Percentiles rank a stretch among this genome's conserved stretches.
These are phyloP conservation scores for Cucumis sativus DNA, from an alignment of 306 rosid species.

Conservation along the genomic window DNA sequence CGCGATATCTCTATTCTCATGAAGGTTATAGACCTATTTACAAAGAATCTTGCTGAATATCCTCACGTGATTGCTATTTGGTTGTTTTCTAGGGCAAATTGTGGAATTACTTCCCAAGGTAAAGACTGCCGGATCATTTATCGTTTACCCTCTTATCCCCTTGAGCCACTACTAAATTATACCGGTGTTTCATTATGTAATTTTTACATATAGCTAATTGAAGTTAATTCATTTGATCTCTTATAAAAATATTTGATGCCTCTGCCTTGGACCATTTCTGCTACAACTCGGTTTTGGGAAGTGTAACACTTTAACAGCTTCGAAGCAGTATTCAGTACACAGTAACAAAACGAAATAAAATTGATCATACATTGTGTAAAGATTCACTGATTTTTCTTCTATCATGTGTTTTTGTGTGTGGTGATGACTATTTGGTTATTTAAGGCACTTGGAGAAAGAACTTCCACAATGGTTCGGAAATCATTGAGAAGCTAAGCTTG, in stretches of 20 bases:
- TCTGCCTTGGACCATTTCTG: too few species aligned
- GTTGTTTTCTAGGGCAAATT: background rate
- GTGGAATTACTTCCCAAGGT: background rate
- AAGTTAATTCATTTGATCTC: constrained; percentile 3
- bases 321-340: background rate
- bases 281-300: background rate
- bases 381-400: background rate
- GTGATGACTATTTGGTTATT: background rate
- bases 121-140: background rate
- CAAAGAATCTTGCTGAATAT: background rate
- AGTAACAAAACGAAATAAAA: constrained; percentile 6
- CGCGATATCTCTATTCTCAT: too few species aligned
- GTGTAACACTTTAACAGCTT: constrained; percentile 1
- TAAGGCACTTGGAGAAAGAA: background rate
- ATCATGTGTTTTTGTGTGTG: background rate
- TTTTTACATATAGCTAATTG: constrained; percentile 1
- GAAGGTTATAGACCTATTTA: background rate
- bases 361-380: background rate
- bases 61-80: background rate
- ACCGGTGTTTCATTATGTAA: constrained; percentile 3
- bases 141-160: background rate
- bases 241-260: background rate
- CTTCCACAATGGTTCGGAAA: background rate
- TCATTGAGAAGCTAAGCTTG: background rate
- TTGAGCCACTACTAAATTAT: background rate